phyloP scores from a whole-genome alignment of 257 asterid genomes.

The Petrea volubilis region DNA sequence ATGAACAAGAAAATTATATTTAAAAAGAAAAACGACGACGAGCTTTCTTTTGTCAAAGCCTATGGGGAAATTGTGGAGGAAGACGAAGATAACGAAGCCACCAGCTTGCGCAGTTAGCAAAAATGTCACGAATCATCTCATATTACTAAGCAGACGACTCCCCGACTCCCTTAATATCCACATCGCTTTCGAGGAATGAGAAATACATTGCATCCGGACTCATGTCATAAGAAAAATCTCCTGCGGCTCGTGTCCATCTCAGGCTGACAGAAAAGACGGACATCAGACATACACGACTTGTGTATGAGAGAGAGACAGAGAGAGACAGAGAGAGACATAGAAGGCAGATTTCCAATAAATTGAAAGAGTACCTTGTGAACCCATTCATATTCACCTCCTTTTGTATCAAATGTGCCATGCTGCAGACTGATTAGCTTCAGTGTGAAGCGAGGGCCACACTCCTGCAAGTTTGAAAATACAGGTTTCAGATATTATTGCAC shows the following conservation, averaged over 20 bases:
- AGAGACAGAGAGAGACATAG: not conserved
- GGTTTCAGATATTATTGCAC: not conserved
- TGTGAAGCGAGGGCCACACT: conserved; percentile 94
- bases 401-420: conserved; percentile 89
- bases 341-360: not conserved
- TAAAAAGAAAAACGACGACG: not conserved
- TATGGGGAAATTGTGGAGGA: not conserved
- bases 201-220: not conserved
- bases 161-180: not conserved
- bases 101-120: not conserved
- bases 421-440: conserved; percentile 84
- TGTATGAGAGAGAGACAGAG: not conserved
- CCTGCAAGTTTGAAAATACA: conserved; percentile 46
- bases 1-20: not conserved
- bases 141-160: not conserved
- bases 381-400: conserved; percentile 96
- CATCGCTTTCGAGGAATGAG: not conserved
- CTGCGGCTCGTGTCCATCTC: conserved; percentile 96
- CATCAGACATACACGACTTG: not conserved
- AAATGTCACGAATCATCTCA: not conserved
- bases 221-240: conserved; percentile 70
- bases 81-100: not conserved
- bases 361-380: conserved; percentile 72
- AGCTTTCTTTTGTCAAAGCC: not conserved
- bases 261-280: conserved; percentile 48